Conservation (phyloP, 2,329 filamentous ascomycete genomes). For the Hymenoscyphus occultus region DNA sequence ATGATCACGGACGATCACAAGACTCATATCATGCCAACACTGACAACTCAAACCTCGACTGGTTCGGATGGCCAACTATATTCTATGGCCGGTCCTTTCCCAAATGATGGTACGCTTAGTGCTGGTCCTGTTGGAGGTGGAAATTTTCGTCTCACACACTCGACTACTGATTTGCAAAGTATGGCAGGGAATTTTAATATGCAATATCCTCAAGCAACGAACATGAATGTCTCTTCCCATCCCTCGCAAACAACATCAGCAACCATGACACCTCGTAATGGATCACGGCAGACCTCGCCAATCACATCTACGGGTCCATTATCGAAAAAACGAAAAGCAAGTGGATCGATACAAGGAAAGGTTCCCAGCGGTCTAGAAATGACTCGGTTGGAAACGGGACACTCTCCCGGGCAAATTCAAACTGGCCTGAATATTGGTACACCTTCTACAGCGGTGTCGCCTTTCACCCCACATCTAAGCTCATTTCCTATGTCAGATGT, state of each 20-base stretch:
- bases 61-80: constrained; percentile 37
- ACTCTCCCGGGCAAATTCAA: constrained; percentile 37
- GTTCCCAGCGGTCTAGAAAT: constrained; percentile 73
- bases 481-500: constrained; percentile 43
- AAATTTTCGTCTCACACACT: constrained; percentile 56
- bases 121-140: constrained; percentile 33
- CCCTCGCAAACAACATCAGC: constrained; percentile 41
- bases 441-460: constrained; percentile 46
- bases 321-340: constrained; percentile 81
- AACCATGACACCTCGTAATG: constrained; percentile 55
- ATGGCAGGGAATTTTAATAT: constrained; percentile 50
- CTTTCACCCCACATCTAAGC: constrained; percentile 49
- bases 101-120: constrained; percentile 27
- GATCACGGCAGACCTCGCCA: constrained; percentile 74
- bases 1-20: constrained; percentile 99
- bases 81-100: constrained; percentile 44
- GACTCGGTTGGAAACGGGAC: constrained; percentile 70
- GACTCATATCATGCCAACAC: constrained; percentile 57
- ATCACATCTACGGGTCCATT: constrained; percentile 60
- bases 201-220: constrained; percentile 27
- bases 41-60: constrained; percentile 34
- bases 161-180: constrained; percentile 60
- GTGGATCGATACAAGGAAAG: constrained; percentile 60
- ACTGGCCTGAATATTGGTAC: constrained; percentile 37
- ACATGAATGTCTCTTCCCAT: constrained; percentile 37